A percentile compares a stretch with the other conserved stretches of the same genome.
Conservation (phyloP, 1,284 basidiomycete species). For the Meira miltonrushii region DNA sequence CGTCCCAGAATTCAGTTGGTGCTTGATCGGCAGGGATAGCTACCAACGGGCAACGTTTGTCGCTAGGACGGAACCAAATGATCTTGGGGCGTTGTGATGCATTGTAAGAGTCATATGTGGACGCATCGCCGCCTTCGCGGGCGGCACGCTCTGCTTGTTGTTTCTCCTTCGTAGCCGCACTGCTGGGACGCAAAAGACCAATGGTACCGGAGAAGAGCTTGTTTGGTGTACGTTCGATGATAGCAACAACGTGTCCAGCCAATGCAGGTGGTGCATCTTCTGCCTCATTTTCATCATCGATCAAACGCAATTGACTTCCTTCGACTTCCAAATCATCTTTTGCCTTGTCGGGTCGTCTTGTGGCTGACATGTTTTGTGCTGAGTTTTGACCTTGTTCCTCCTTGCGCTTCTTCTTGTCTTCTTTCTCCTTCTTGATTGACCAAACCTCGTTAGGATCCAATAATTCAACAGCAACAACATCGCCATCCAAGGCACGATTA, state of each 20-base stretch:
- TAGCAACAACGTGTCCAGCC: constrained; percentile 94
- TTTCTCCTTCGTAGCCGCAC: constrained; percentile 97
- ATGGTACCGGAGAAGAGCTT: constrained; percentile 97
- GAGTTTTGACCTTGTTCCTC: constrained; percentile 95
- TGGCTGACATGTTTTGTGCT: constrained; percentile 52
- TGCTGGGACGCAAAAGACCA: constrained; percentile 88
- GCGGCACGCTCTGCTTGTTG: constrained; percentile 96
- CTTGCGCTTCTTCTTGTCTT: constrained; percentile 79
- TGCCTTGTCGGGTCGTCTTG: constrained; percentile 96
- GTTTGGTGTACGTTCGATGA: constrained; percentile 96
- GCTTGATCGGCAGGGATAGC: constrained; percentile 97
- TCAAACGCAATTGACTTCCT: constrained; percentile 89
- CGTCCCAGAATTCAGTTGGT: constrained; percentile 89
- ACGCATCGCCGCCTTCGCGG: constrained; percentile 81
- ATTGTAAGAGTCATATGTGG: constrained; percentile 66
- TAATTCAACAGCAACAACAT: constrained; percentile 96
- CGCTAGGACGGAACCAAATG: constrained; percentile 99
- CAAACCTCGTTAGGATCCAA: constrained; percentile 76
- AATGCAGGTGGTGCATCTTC: constrained; percentile 63
- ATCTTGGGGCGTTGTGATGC: constrained; percentile 77
- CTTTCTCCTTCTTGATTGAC: constrained; percentile 99
- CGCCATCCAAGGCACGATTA: constrained; percentile 95
- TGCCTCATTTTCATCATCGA: constrained; percentile 81
- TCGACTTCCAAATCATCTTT: constrained; percentile 99
- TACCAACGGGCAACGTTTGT: constrained; percentile 97